Evolutionary conservation across 106 monocot species (phyloP).

Genomic region (Vanilla planifolia): DNA sequence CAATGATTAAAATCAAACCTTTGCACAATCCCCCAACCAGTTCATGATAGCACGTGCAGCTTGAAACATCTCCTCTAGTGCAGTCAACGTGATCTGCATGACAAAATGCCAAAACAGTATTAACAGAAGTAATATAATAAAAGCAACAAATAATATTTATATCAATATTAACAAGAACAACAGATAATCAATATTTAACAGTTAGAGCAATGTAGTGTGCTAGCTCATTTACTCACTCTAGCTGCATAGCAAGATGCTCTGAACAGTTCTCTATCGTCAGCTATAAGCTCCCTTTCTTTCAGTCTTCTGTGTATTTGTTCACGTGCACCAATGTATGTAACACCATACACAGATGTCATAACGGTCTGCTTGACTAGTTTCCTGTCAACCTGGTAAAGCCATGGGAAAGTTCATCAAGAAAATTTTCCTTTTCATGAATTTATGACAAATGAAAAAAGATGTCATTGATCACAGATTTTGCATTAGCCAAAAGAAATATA

Average conservation of each 20-base stretch:
- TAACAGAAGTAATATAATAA: too few species aligned
- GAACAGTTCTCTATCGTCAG: conserved; percentile 47
- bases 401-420: conserved; percentile 1
- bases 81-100: conserved; percentile 58
- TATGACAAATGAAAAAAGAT: background rate
- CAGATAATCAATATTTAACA: background rate
- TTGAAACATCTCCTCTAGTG: conserved; percentile 91
- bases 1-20: conserved; percentile 32
- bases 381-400: conserved; percentile 59
- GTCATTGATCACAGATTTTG: too few species aligned
- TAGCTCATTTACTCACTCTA: conserved; percentile 31
- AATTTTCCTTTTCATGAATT: background rate
- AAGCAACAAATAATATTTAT: too few species aligned
- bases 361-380: conserved; percentile 95
- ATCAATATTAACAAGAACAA: too few species aligned
- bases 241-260: conserved; percentile 81
- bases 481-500: too few species aligned
- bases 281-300: conserved; percentile 49
- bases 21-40: conserved; percentile 97
- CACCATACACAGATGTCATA: conserved; percentile 98
- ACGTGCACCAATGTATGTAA: conserved; percentile 83
- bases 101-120: background rate
- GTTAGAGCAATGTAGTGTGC: background rate
- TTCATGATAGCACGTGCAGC: conserved; percentile 88
- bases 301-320: conserved; percentile 84